Conservation (phyloP, 2,329 filamentous ascomycete species). For the Chalaropsis ovoidea region DNA sequence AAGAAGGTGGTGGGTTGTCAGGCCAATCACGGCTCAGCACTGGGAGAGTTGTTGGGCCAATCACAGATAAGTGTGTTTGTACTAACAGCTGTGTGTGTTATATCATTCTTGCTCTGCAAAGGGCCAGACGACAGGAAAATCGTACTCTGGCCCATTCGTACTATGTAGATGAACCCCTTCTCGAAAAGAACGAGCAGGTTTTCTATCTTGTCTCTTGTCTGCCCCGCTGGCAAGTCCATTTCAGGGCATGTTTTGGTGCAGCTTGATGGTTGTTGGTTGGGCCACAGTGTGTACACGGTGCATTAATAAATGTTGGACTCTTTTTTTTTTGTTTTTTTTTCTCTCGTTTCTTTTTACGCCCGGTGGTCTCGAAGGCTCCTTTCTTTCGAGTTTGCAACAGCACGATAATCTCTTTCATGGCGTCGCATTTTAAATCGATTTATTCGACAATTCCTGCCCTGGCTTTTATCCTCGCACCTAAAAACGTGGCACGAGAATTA, state of each 20-base stretch:
- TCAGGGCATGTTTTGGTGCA: neutral
- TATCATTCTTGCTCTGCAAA: neutral
- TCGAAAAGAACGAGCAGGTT: neutral
- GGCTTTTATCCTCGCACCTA: neutral
- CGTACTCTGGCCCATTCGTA: too few relatives aligned
- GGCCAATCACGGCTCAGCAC: neutral
- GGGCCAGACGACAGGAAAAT: neutral
- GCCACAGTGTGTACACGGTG: neutral
- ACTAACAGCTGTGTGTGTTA: neutral
- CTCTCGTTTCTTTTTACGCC: conserved; percentile 9
- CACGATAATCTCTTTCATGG: neutral
- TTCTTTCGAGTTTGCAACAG: neutral
- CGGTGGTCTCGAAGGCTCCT: neutral
- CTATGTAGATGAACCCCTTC: too few relatives aligned
- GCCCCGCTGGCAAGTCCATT: neutral
- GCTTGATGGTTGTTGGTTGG: neutral
- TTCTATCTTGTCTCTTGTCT: too few relatives aligned
- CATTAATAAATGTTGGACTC: neutral
- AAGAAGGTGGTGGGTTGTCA: neutral
- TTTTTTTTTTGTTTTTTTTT: neutral
- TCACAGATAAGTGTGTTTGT: neutral
- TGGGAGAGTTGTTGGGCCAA: neutral
- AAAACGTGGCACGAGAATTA: neutral
- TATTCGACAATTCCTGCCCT: neutral
- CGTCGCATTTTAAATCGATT: neutral